These are phyloP conservation scores for Erodium chrysanthum DNA, from an alignment of 441 rosid genomes.

Conservation along the genomic window DNA sequence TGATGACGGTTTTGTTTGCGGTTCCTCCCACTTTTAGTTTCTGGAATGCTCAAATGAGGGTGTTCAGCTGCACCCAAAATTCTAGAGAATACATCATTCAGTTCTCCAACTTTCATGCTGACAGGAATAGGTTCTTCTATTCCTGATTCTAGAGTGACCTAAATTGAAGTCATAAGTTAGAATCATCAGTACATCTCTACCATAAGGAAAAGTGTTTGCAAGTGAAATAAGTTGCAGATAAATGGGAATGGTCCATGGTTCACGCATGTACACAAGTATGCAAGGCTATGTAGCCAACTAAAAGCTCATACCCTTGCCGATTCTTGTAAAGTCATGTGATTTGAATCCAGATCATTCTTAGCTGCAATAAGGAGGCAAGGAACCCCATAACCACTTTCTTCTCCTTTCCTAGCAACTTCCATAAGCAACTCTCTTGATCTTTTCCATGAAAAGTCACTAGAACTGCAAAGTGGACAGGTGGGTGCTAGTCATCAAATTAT, in stretches of 20 bases:
- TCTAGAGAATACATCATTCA: conserved; percentile 38
- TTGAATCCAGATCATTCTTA: conserved; percentile 58
- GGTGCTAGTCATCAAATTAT: not conserved
- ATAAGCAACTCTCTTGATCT: conserved; percentile 52
- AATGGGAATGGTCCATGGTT: not conserved
- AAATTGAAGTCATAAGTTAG: conserved; percentile 9
- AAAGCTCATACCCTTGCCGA: conserved; percentile 44
- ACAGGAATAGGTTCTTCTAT: conserved; percentile 53
- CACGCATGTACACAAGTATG: not conserved
- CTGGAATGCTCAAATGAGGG: conserved; percentile 62
- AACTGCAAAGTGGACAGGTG: conserved; percentile 32
- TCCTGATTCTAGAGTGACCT: conserved; percentile 59
- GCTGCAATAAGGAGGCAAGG: conserved; percentile 69
- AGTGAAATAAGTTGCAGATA: not conserved
- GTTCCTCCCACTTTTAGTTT: conserved; percentile 58
- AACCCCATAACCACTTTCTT: conserved; percentile 42
- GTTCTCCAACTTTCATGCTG: conserved; percentile 41
- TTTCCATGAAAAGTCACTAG: conserved; percentile 62
- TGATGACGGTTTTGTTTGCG: conserved; percentile 44
- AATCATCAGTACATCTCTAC: conserved; percentile 7
- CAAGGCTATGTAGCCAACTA: conserved; percentile 3
- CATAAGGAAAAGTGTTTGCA: not conserved
- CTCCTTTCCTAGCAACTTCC: conserved; percentile 58
- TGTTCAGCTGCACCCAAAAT: conserved; percentile 51
- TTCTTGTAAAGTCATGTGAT: conserved; percentile 49